Evolutionary conservation across 768 basidiomycete species (phyloP).

Genomic region (Termitomyces sp.): DNA sequence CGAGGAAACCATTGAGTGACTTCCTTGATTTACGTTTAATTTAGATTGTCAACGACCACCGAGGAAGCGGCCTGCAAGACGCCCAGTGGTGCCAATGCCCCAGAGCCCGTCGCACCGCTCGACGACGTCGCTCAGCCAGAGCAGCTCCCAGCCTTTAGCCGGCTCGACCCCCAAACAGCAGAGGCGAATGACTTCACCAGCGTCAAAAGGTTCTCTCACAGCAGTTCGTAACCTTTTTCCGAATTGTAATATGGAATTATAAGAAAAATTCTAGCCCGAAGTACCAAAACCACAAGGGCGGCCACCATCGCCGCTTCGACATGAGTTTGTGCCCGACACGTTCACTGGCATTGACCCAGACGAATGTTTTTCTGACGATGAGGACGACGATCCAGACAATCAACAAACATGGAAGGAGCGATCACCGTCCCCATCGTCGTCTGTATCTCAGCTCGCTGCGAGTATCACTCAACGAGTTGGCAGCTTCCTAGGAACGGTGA

Average conservation of each 20-base stretch:
- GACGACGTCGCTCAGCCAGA: conserved; percentile 15
- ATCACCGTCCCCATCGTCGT: conserved; percentile 62
- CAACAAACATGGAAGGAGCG: conserved; percentile 22
- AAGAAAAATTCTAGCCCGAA: conserved; percentile 26
- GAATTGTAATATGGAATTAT: background rate
- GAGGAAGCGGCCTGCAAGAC: conserved; percentile 7
- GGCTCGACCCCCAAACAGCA: conserved; percentile 14
- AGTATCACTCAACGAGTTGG: conserved; percentile 74
- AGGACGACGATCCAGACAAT: conserved; percentile 33
- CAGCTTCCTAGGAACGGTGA: conserved; percentile 52
- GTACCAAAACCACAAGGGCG: conserved; percentile 36
- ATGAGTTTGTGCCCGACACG: conserved; percentile 52
- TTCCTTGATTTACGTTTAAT: background rate
- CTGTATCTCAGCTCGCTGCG: conserved; percentile 68
- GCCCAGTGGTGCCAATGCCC: conserved; percentile 13
- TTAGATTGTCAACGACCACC: background rate
- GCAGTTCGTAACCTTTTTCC: conserved; percentile 11
- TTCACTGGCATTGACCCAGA: conserved; percentile 53
- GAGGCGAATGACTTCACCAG: conserved; percentile 22
- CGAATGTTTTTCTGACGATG: conserved; percentile 31
- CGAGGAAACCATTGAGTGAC: background rate
- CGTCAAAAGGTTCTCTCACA: conserved; percentile 14
- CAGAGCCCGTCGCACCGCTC: conserved; percentile 17
- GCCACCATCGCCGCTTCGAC: conserved; percentile 70
- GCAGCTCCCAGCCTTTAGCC: conserved; percentile 13